These are phyloP conservation scores for Cardamine chenopodiifolia DNA, from an alignment of 345 rosid genomes.

Conservation along the genomic window DNA sequence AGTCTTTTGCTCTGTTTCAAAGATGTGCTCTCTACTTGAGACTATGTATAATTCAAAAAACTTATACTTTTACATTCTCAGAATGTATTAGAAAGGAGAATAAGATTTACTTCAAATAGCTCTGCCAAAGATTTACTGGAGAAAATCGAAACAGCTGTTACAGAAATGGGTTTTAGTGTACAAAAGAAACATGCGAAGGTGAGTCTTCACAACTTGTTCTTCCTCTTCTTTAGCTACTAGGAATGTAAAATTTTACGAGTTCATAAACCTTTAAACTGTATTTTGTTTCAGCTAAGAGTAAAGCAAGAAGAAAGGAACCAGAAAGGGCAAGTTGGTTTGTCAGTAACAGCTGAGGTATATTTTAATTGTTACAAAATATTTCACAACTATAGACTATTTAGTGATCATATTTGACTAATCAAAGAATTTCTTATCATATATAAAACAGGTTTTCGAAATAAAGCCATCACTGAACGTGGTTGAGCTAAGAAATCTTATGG, in stretches of 20 bases:
- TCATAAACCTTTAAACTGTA: not conserved
- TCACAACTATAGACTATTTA: not conserved
- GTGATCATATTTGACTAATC: conserved; percentile 19
- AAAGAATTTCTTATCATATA: not conserved
- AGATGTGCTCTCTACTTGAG: conserved; percentile 18
- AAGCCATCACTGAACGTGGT: conserved; percentile 79
- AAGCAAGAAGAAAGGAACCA: conserved; percentile 61
- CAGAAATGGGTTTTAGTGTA: conserved; percentile 85
- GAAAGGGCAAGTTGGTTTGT: conserved; percentile 55
- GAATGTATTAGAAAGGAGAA: conserved; percentile 90
- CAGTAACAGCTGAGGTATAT: conserved; percentile 82
- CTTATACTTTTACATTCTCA: conserved; percentile 27
- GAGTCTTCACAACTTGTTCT: conserved; percentile 32
- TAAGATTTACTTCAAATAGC: conserved; percentile 84
- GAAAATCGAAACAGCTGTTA: conserved; percentile 67
- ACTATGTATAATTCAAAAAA: not conserved
- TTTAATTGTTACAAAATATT: not conserved
- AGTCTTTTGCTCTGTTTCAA: conserved; percentile 3
- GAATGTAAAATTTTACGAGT: not conserved
- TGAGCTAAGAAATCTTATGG: conserved; percentile 80
- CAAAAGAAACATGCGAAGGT: conserved; percentile 84
- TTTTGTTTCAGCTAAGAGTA: conserved; percentile 60
- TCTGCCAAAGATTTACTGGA: conserved; percentile 71
- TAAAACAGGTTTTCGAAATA: conserved; percentile 78
- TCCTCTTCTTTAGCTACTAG: not conserved